Percentiles rank a stretch among this genome's conserved stretches.
These are phyloP conservation scores for Entamoeba moshkovskii DNA, from an alignment of 208 protist species.

Conservation along the genomic window DNA sequence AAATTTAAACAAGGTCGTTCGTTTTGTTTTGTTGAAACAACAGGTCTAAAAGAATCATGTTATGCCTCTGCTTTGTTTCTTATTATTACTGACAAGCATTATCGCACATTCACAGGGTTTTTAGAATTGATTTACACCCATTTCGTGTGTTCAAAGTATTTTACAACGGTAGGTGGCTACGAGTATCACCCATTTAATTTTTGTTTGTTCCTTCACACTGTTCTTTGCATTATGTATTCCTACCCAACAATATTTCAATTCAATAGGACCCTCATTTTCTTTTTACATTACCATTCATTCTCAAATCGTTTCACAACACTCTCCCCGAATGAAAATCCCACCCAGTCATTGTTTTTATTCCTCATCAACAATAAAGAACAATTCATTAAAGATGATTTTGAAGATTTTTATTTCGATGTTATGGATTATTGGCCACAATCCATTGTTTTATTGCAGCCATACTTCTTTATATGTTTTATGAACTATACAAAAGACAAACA, in stretches of 20 bases:
- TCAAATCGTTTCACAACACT: not conserved
- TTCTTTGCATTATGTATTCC: not conserved
- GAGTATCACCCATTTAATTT: not conserved
- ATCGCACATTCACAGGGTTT: not conserved
- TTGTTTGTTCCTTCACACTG: not conserved
- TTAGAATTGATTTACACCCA: not conserved
- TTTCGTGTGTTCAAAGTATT: not conserved
- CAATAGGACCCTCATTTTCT: not conserved
- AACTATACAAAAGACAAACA: not conserved
- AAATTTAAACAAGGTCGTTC: not conserved
- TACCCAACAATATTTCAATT: not conserved
- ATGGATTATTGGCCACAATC: not conserved
- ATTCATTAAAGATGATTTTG: not conserved
- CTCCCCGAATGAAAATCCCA: not conserved
- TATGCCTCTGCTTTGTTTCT: not conserved
- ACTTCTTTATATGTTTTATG: not conserved
- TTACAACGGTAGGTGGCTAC: not conserved
- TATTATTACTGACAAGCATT: not conserved
- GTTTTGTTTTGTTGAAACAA: not conserved
- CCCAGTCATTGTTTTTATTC: not conserved
- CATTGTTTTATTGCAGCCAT: not conserved
- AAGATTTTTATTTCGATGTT: not conserved
- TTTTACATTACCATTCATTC: not conserved
- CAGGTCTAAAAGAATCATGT: not conserved
- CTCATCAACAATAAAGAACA: not conserved